Percentiles rank a stretch among this genome's conserved stretches.
These are phyloP conservation scores for Obelidium mucronatum DNA, from an alignment of 192 early-diverging fungal genomes.

Conservation along the genomic window DNA sequence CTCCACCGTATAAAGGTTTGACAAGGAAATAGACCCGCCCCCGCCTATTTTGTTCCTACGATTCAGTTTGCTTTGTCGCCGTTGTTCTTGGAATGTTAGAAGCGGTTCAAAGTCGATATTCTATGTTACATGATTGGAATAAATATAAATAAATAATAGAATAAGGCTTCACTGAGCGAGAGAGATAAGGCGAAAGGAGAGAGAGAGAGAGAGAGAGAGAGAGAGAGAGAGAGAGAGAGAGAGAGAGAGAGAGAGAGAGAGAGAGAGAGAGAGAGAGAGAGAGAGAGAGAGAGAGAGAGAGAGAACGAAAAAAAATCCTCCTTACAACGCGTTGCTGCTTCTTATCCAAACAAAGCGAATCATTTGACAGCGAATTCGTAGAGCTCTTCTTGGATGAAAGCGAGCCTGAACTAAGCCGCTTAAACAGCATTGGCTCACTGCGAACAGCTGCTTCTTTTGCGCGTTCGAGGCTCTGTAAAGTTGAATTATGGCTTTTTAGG, in stretches of 20 bases:
- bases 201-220: too few species aligned
- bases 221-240: too few species aligned
- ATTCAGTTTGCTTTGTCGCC: slow-evolving; percentile 1
- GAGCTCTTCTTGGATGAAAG: too few species aligned
- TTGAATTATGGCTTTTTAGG: not conserved
- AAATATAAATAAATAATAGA: not conserved
- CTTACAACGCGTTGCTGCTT: too few species aligned
- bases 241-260: too few species aligned
- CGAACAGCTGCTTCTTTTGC: not conserved
- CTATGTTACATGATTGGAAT: not conserved
- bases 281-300: too few species aligned
- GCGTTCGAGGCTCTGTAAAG: not conserved
- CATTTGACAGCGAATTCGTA: not conserved
- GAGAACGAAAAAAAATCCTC: too few species aligned
- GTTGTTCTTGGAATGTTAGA: slow-evolving; percentile 4
- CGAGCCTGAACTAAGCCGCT: not conserved
- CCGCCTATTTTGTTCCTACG: not conserved
- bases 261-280: too few species aligned
- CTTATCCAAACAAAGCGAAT: too few species aligned
- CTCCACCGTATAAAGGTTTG: too few species aligned
- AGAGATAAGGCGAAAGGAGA: too few species aligned
- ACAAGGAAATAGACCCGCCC: not conserved
- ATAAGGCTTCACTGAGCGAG: not conserved
- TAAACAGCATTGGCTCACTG: not conserved
- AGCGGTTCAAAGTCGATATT: slow-evolving; percentile 9